These are phyloP conservation scores for Boletus insuetus DNA, from an alignment of 768 basidiomycete genomes.

Conservation along the genomic window DNA sequence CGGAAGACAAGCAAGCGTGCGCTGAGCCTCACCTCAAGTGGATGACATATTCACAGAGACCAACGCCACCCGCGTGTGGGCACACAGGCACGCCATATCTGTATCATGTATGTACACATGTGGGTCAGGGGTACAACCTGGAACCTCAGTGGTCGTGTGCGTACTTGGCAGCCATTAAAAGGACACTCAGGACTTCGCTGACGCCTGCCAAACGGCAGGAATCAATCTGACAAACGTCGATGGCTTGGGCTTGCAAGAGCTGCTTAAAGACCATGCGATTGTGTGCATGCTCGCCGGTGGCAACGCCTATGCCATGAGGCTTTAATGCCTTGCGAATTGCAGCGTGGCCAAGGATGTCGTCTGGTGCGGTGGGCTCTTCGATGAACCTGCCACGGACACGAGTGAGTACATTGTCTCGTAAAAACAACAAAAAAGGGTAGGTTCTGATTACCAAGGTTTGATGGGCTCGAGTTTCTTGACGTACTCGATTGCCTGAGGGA, in stretches of 20 bases:
- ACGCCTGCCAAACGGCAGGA: conserved; percentile 92
- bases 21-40: conserved; percentile 57
- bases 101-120: background rate
- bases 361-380: conserved; percentile 95
- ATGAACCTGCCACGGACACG: conserved; percentile 65
- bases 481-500: conserved; percentile 89
- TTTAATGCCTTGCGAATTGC: conserved; percentile 80
- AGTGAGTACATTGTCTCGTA: background rate
- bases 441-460: conserved; percentile 71
- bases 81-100: conserved; percentile 90
- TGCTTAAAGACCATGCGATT: conserved; percentile 98
- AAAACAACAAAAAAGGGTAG: background rate
- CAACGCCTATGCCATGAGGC: conserved; percentile 85
- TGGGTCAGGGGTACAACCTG: background rate
- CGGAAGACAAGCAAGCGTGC: background rate
- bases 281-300: conserved; percentile 96
- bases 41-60: conserved; percentile 91
- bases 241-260: conserved; percentile 85
- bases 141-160: conserved; percentile 15
- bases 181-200: conserved; percentile 88
- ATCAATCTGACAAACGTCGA: conserved; percentile 95
- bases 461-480: conserved; percentile 74
- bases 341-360: conserved; percentile 89
- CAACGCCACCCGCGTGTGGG: conserved; percentile 95
- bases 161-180: conserved; percentile 91